Evolutionary conservation across 2,329 filamentous ascomycete species (phyloP).

Genomic region (Aspergillus unguis): DNA sequence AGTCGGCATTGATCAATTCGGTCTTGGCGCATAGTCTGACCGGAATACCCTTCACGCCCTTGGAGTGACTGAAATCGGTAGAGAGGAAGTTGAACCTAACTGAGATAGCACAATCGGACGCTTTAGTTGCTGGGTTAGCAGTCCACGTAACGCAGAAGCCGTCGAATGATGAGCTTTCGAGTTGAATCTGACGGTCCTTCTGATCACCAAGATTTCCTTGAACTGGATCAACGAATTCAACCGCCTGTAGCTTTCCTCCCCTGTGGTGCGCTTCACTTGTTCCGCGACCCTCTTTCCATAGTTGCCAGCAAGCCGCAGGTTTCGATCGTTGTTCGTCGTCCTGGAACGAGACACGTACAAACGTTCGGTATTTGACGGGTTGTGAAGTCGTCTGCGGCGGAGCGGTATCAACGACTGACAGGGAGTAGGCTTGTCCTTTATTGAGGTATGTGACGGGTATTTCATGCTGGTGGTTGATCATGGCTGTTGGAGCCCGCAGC

Average conservation of each 20-base stretch:
- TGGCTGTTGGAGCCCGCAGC: constrained; percentile 89
- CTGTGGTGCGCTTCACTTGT: constrained; percentile 92
- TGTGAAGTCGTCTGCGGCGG: constrained; percentile 57
- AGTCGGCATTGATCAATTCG: constrained; percentile 57
- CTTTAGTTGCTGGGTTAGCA: constrained; percentile 61
- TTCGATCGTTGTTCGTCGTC: constrained; percentile 88
- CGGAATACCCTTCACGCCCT: constrained; percentile 96
- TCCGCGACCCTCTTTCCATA: constrained; percentile 96
- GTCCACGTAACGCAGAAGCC: constrained; percentile 92
- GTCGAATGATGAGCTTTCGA: constrained; percentile 81
- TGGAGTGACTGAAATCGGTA: constrained; percentile 97
- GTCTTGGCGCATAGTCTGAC: constrained; percentile 92
- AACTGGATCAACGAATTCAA: constrained; percentile 78
- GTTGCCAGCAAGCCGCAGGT: constrained; percentile 78
- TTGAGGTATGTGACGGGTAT: constrained; percentile 98
- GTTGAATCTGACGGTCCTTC: constrained; percentile 61
- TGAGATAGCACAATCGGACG: constrained; percentile 76
- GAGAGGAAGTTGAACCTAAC: constrained; percentile 98
- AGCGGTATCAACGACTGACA: constrained; percentile 76
- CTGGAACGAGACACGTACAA: constrained; percentile 92
- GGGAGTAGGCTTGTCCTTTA: constrained; percentile 90
- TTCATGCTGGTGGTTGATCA: constrained; percentile 81
- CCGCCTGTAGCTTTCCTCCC: constrained; percentile 86
- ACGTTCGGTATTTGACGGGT: constrained; percentile 77
- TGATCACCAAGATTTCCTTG: constrained; percentile 55